A percentile compares a stretch with the other conserved stretches of the same genome.
Conservation (phyloP, 2,329 filamentous ascomycete species). For the Trichoderma sp. region DNA sequence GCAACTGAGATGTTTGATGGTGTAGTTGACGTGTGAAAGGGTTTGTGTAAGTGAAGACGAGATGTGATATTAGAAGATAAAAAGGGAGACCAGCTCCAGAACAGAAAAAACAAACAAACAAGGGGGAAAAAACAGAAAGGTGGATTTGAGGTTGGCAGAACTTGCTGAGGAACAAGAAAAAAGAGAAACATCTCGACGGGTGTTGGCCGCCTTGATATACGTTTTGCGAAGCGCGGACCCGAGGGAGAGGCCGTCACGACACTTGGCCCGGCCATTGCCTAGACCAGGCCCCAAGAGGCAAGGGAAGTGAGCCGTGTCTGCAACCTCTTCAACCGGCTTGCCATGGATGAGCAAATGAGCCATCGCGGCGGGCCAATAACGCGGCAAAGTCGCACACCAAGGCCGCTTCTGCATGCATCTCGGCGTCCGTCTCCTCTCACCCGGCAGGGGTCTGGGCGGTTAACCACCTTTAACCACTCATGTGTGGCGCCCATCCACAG, state of each 20-base stretch:
- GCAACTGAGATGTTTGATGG: conserved; percentile 34
- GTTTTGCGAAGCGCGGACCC: conserved; percentile 17
- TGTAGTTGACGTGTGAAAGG: conserved; percentile 21
- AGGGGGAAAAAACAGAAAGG: conserved; percentile 47
- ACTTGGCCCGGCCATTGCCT: neutral
- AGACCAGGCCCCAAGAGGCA: neutral
- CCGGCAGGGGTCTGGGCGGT: conserved; percentile 16
- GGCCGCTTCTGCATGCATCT: conserved; percentile 5
- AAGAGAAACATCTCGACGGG: conserved; percentile 36
- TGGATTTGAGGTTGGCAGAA: conserved; percentile 52
- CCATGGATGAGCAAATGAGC: neutral
- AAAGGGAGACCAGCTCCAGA: conserved; percentile 54
- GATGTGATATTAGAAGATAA: conserved; percentile 31
- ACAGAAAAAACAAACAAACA: conserved; percentile 37
- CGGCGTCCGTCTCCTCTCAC: neutral
- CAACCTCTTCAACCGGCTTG: neutral
- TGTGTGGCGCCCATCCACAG: conserved; percentile 16
- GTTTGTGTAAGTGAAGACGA: conserved; percentile 30
- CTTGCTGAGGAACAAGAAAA: conserved; percentile 63
- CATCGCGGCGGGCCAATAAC: conserved; percentile 14
- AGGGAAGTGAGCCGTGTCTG: neutral
- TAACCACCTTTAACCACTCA: neutral
- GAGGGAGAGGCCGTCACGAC: neutral
- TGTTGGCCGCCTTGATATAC: conserved; percentile 20
- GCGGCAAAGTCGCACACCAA: conserved; percentile 7